Conservation (phyloP, 352 stramenopile species). For the Pythium dissotocum region DNA sequence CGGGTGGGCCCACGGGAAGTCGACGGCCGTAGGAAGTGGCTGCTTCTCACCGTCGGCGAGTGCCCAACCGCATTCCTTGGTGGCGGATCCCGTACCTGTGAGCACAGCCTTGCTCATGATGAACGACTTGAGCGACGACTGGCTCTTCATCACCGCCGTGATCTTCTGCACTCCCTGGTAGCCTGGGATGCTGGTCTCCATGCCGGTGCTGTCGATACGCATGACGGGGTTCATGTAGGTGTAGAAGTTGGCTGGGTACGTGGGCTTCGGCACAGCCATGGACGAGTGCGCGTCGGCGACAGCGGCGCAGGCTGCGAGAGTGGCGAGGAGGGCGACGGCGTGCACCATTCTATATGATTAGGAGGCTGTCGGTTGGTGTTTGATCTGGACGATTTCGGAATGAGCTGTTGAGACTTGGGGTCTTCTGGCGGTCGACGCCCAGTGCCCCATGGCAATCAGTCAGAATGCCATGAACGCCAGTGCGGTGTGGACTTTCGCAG, state of each 20-base stretch:
- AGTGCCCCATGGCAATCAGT: no score
- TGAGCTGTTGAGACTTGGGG: no score
- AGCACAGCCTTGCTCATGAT: constrained; percentile 18
- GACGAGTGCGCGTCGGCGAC: constrained; percentile 7
- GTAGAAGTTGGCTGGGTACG: constrained; percentile 15
- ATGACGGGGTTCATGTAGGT: constrained; percentile 13
- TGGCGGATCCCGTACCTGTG: constrained; percentile 9
- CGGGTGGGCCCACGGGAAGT: constrained; percentile 11
- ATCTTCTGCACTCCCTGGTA: constrained; percentile 5
- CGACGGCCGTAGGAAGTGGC: constrained; percentile 3
- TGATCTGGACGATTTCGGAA: no score
- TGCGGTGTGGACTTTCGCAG: no score
- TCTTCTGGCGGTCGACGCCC: no score
- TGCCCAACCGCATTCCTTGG: constrained; percentile 6
- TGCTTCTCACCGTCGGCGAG: neutral
- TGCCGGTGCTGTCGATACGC: no score
- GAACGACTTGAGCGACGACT: constrained; percentile 13
- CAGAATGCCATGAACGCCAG: no score
- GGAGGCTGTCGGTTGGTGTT: no score
- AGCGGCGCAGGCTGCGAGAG: neutral
- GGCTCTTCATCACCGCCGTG: constrained; percentile 8
- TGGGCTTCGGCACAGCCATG: constrained; percentile 13
- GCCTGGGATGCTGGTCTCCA: neutral
- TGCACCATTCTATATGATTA: no score
- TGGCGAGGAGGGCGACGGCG: neutral